phyloP scores from a whole-genome alignment of 352 stramenopile species.

The Phytophthora pistaciae region DNA sequence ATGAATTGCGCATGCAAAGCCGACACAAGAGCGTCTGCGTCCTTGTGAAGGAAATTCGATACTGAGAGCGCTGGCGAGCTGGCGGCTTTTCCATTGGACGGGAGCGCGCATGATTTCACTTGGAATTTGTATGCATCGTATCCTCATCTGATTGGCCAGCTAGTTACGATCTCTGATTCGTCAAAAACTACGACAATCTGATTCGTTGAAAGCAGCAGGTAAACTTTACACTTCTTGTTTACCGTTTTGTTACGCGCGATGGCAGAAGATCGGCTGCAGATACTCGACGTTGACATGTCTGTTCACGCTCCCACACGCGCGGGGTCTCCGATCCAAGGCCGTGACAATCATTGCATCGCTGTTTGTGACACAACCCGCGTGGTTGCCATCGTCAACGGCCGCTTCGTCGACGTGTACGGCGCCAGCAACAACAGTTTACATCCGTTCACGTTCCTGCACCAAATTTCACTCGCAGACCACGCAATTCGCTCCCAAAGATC shows the following conservation, averaged over 20 bases:
- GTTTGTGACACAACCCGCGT: slow-evolving; percentile 45
- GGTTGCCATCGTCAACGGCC: slow-evolving; percentile 54
- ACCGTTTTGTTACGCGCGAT: slow-evolving; percentile 6
- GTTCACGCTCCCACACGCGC: slow-evolving; percentile 15
- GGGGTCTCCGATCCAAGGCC: not conserved
- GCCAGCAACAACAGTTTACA: slow-evolving; percentile 19
- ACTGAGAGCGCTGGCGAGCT: slow-evolving; percentile 13
- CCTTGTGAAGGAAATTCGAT: slow-evolving; percentile 19
- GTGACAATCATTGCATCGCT: slow-evolving; percentile 40
- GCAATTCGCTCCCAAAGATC: not conserved
- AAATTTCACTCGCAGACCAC: slow-evolving; percentile 55
- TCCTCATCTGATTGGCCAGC: slow-evolving; percentile 18
- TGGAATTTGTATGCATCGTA: slow-evolving; percentile 11
- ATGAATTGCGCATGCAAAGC: too few species aligned
- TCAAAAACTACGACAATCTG: not conserved
- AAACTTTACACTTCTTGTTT: not conserved
- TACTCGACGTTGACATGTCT: slow-evolving; percentile 29
- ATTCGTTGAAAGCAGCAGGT: not conserved
- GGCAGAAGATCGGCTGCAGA: slow-evolving; percentile 30
- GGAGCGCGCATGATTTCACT: slow-evolving; percentile 4
- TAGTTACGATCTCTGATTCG: slow-evolving; percentile 13
- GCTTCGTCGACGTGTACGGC: slow-evolving; percentile 61
- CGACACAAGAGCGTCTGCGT: too few species aligned
- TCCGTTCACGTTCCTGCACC: slow-evolving; percentile 42
- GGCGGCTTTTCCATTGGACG: not conserved